Conservation (phyloP, 2,329 filamentous ascomycete genomes). For the Sphaceloma murrayae region DNA sequence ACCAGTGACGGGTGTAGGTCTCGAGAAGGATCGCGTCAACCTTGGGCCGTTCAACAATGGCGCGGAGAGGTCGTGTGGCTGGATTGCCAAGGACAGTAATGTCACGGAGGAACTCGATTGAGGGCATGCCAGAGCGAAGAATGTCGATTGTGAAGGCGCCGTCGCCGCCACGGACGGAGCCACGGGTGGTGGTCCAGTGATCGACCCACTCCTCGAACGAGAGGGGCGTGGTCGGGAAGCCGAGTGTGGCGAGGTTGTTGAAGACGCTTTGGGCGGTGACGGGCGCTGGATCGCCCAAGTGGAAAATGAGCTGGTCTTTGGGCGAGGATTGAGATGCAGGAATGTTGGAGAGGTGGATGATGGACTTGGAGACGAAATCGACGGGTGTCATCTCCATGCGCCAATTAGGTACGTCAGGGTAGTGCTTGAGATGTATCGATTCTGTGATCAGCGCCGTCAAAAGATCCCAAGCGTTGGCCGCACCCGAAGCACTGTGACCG, state of each 20-base stretch:
- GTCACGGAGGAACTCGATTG: conserved; percentile 57
- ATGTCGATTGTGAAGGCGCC: conserved; percentile 70
- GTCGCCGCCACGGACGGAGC: conserved; percentile 53
- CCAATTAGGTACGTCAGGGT: conserved; percentile 64
- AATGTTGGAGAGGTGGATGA: conserved; percentile 59
- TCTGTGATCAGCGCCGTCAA: conserved; percentile 68
- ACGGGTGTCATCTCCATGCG: conserved; percentile 76
- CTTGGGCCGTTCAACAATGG: conserved; percentile 53
- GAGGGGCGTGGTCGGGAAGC: conserved; percentile 58
- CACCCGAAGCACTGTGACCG: conserved; percentile 64
- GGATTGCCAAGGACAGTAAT: conserved; percentile 66
- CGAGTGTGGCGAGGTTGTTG: conserved; percentile 52
- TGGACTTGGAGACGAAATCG: conserved; percentile 67
- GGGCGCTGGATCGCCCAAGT: conserved; percentile 63
- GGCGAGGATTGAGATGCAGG: conserved; percentile 40
- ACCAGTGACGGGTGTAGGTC: conserved; percentile 73
- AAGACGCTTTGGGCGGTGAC: conserved; percentile 59
- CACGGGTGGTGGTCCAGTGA: conserved; percentile 62
- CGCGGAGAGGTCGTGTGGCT: conserved; percentile 52
- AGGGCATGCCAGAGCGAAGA: conserved; percentile 71
- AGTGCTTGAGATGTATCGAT: conserved; percentile 61
- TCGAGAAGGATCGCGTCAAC: conserved; percentile 62
- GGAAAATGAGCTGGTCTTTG: conserved; percentile 52
- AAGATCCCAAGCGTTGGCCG: conserved; percentile 69
- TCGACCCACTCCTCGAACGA: conserved; percentile 65